These are phyloP conservation scores for Trichoderma asperelloides DNA, from an alignment of 495 filamentous ascomycete species.

Conservation along the genomic window DNA sequence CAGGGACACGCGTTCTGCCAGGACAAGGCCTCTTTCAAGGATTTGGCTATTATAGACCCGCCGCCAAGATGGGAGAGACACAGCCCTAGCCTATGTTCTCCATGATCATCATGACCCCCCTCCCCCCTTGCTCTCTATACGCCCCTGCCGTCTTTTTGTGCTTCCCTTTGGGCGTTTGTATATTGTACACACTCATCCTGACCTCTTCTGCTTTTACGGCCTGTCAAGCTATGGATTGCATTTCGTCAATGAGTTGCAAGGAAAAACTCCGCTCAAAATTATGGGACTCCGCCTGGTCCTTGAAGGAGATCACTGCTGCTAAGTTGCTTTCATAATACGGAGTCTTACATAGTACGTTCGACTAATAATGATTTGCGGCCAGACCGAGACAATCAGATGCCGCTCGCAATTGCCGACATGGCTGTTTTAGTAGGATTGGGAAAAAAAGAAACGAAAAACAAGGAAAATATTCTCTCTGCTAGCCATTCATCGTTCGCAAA, in stretches of 20 bases:
- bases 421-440: not conserved
- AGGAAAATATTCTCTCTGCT: not conserved
- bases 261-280: not conserved
- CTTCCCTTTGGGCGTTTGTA: not conserved
- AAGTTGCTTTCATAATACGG: not conserved
- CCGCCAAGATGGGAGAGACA: not conserved
- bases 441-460: not conserved
- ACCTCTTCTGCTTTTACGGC: not conserved
- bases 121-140: not conserved
- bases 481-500: not conserved
- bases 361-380: not conserved
- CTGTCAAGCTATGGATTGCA: not conserved
- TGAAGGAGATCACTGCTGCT: slow-evolving; percentile 1
- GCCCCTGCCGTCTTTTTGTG: not conserved
- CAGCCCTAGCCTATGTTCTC: slow-evolving; percentile 3
- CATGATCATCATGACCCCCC: slow-evolving; percentile 3
- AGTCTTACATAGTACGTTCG: too few relatives aligned
- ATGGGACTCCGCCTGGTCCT: not conserved
- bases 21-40: slow-evolving; percentile 3
- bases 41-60: not conserved
- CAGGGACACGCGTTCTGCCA: not conserved
- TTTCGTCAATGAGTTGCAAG: not conserved
- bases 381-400: not conserved
- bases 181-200: not conserved
- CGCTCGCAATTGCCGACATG: not conserved